These are phyloP conservation scores for Infundibulicybe gibba DNA, from an alignment of 768 basidiomycete genomes.

Conservation along the genomic window DNA sequence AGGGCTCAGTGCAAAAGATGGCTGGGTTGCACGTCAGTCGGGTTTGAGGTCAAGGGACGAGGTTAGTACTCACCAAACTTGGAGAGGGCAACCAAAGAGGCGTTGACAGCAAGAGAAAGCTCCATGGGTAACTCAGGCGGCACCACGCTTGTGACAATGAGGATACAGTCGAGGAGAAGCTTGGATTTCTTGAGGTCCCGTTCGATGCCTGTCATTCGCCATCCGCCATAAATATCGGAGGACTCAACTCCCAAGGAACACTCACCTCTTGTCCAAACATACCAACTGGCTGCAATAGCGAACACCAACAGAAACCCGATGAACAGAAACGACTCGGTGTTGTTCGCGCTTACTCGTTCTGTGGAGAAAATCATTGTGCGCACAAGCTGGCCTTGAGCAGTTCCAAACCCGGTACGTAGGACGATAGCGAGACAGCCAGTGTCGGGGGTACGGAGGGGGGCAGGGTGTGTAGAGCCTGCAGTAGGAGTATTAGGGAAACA, in stretches of 20 bases:
- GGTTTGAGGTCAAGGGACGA: background rate
- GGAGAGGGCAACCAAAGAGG: slow-evolving; percentile 87
- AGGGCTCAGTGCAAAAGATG: slow-evolving; percentile 98
- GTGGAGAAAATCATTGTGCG: slow-evolving; percentile 99
- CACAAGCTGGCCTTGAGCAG: slow-evolving; percentile 94
- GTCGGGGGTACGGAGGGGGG: slow-evolving; percentile 73
- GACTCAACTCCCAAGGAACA: slow-evolving; percentile 1
- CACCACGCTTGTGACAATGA: slow-evolving; percentile 96
- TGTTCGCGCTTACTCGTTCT: slow-evolving; percentile 95
- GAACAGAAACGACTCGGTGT: slow-evolving; percentile 92
- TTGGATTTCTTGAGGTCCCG: slow-evolving; percentile 93
- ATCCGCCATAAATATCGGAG: background rate
- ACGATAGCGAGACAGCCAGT: slow-evolving; percentile 91
- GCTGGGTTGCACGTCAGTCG: slow-evolving; percentile 42
- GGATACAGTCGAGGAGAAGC: slow-evolving; percentile 88
- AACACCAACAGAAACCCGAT: slow-evolving; percentile 98
- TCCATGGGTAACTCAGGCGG: slow-evolving; percentile 99
- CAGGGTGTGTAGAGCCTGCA: slow-evolving; percentile 4
- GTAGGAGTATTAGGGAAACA: slow-evolving; percentile 1
- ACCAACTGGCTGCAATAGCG: slow-evolving; percentile 96
- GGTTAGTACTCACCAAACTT: slow-evolving; percentile 71
- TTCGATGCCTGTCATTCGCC: slow-evolving; percentile 65
- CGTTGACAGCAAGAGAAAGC: slow-evolving; percentile 92
- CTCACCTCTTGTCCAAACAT: slow-evolving; percentile 95
- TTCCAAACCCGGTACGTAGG: slow-evolving; percentile 94